These are phyloP conservation scores for Fusarium devonianum DNA, from an alignment of 2,329 filamentous ascomycete genomes.

Conservation along the genomic window DNA sequence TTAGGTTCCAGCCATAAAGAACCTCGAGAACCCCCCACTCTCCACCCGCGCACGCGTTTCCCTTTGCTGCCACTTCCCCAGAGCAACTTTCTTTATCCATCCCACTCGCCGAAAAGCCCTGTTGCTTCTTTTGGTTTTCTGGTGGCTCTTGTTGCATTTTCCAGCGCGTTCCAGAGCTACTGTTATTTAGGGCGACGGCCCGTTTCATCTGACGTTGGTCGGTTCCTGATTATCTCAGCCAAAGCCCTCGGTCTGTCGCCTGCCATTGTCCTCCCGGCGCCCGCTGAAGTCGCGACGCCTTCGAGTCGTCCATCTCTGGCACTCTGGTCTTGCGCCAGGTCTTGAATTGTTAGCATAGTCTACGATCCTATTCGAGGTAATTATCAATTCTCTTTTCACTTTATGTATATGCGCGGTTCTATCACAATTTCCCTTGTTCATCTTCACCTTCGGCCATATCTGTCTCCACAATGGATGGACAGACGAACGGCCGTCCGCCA, in stretches of 20 bases:
- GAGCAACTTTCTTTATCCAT: slow-evolving; percentile 26
- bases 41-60: slow-evolving; percentile 26
- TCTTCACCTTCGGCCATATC: slow-evolving; percentile 1
- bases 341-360: too few relatives aligned
- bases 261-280: neutral
- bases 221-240: slow-evolving; percentile 31
- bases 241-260: neutral
- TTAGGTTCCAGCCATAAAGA: slow-evolving; percentile 27
- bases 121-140: slow-evolving; percentile 19
- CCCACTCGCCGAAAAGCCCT: slow-evolving; percentile 23
- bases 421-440: neutral
- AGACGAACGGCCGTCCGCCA: too few relatives aligned
- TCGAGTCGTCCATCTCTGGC: slow-evolving; percentile 1
- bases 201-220: slow-evolving; percentile 13
- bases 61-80: slow-evolving; percentile 26
- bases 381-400: slow-evolving; percentile 2
- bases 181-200: slow-evolving; percentile 14
- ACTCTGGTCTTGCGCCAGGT: neutral
- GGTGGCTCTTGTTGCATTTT: slow-evolving; percentile 15
- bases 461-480: slow-evolving; percentile 4
- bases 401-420: neutral
- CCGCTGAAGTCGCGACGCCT: too few relatives aligned
- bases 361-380: slow-evolving; percentile 1
- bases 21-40: slow-evolving; percentile 34
- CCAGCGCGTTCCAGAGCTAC: slow-evolving; percentile 17